phyloP scores from a whole-genome alignment of 352 stramenopile genomes.

The Phytopythium boreale region DNA sequence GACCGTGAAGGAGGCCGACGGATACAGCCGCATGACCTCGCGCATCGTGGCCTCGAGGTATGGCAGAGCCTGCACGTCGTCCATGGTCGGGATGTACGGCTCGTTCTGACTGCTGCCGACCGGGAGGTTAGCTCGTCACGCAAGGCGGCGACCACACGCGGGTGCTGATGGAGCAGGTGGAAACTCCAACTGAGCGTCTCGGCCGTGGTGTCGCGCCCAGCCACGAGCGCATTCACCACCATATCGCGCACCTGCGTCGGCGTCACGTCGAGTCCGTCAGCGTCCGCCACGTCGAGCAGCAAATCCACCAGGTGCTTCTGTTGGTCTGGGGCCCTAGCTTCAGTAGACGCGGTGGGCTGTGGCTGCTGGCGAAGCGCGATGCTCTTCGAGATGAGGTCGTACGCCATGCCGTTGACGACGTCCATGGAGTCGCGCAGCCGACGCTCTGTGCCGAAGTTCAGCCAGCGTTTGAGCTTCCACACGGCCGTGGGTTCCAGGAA shows the following conservation, averaged over 20 bases:
- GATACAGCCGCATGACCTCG: slow-evolving; percentile 60
- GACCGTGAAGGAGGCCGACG: slow-evolving; percentile 35
- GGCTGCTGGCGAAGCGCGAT: slow-evolving; percentile 8
- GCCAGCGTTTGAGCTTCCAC: slow-evolving; percentile 43
- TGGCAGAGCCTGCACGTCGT: slow-evolving; percentile 45
- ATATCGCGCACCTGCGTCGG: slow-evolving; percentile 56
- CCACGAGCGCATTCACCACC: slow-evolving; percentile 58
- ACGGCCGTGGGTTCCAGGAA: slow-evolving; percentile 26
- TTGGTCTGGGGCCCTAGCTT: not conserved
- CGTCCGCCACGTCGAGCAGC: slow-evolving; percentile 27
- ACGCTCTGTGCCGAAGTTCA: slow-evolving; percentile 35
- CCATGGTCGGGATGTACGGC: slow-evolving; percentile 30
- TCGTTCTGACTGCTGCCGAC: not conserved
- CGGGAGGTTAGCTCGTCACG: slow-evolving; percentile 32
- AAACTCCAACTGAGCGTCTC: slow-evolving; percentile 51
- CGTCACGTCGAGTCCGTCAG: slow-evolving; percentile 13
- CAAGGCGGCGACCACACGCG: slow-evolving; percentile 26
- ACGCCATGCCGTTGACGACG: slow-evolving; percentile 15
- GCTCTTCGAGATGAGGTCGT: slow-evolving; percentile 7
- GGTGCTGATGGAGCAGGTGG: slow-evolving; percentile 38
- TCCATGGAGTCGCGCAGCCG: slow-evolving; percentile 23
- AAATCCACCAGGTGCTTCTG: slow-evolving; percentile 37
- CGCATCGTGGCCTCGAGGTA: slow-evolving; percentile 57
- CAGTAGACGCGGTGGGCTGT: not conserved
- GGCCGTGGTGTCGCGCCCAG: slow-evolving; percentile 64